Evolutionary conservation across 805 yeast species (phyloP).

Genomic region (Starmerella etchellsii): DNA sequence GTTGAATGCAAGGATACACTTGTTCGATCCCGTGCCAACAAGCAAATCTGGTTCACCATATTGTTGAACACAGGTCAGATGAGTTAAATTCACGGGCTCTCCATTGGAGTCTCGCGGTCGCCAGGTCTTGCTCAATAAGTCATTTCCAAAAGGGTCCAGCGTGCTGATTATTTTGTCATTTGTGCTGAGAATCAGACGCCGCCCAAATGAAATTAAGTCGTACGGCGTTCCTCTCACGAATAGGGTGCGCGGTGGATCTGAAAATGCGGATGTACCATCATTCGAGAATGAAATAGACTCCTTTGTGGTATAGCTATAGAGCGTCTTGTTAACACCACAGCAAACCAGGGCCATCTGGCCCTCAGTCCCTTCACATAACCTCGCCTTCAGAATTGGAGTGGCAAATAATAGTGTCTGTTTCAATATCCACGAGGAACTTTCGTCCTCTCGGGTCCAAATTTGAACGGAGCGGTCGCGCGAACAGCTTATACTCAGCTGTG

Average conservation of each 20-base stretch:
- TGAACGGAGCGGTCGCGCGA: conserved; percentile 21
- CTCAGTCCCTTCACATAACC: conserved; percentile 24
- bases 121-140: conserved; percentile 4
- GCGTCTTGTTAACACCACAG: conserved; percentile 49
- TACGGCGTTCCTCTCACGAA: conserved; percentile 42
- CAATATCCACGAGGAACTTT: conserved; percentile 34
- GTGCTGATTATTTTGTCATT: conserved; percentile 16
- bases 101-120: conserved; percentile 14
- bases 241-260: conserved; percentile 34
- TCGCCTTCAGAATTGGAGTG: conserved; percentile 16
- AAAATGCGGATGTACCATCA: conserved; percentile 17
- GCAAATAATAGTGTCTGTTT: conserved; percentile 38
- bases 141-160: conserved; percentile 14
- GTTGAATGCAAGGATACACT: conserved; percentile 41
- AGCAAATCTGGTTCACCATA: conserved; percentile 9
- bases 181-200: conserved; percentile 11
- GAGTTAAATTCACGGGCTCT: conserved; percentile 12
- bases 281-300: conserved; percentile 10
- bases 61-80: not conserved
- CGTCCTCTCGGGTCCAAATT: conserved; percentile 7
- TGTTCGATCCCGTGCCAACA: conserved; percentile 36
- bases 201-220: conserved; percentile 25
- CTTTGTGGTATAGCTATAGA: conserved; percentile 39
- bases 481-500: conserved; percentile 4
- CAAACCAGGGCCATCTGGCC: conserved; percentile 25